Evolutionary conservation across 495 filamentous ascomycete genomes (phyloP).

Genomic region (Wilcoxina mikolae): DNA sequence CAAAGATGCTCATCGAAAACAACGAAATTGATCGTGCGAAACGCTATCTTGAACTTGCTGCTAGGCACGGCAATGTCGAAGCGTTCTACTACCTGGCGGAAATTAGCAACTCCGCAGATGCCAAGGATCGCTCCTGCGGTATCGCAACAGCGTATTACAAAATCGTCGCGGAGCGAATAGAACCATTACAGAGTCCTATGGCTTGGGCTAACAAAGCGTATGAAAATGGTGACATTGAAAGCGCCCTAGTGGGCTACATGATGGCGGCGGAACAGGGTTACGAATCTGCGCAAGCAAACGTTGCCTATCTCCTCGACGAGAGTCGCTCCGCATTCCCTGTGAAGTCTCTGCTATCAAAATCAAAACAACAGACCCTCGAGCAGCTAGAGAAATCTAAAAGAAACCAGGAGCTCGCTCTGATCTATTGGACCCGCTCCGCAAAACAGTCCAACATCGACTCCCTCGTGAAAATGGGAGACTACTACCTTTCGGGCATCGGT

Average conservation of each 20-base stretch:
- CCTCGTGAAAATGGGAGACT: slow-evolving; percentile 95
- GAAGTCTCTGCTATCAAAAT: not conserved
- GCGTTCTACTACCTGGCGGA: slow-evolving; percentile 93
- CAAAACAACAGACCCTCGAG: not conserved
- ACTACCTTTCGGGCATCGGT: slow-evolving; percentile 73
- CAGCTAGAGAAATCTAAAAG: not conserved
- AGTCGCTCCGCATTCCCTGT: slow-evolving; percentile 50
- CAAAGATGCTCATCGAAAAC: slow-evolving; percentile 79
- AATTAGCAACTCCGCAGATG: slow-evolving; percentile 66
- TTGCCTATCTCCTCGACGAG: slow-evolving; percentile 79
- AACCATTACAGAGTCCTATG: slow-evolving; percentile 70
- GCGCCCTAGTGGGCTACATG: slow-evolving; percentile 70
- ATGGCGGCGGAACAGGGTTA: slow-evolving; percentile 95
- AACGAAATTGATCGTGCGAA: slow-evolving; percentile 58
- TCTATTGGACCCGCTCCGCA: slow-evolving; percentile 92
- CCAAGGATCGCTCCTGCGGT: slow-evolving; percentile 63
- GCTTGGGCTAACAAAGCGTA: slow-evolving; percentile 73
- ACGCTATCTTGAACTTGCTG: slow-evolving; percentile 84
- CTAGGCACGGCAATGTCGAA: slow-evolving; percentile 75
- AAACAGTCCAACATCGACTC: slow-evolving; percentile 90
- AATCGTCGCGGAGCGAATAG: slow-evolving; percentile 78
- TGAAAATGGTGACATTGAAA: slow-evolving; percentile 69
- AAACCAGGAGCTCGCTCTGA: slow-evolving; percentile 48
- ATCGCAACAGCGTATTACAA: slow-evolving; percentile 86
- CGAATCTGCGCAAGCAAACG: slow-evolving; percentile 83